phyloP scores from a whole-genome alignment of 2,329 filamentous ascomycete species.

The Nemania abortiva region DNA sequence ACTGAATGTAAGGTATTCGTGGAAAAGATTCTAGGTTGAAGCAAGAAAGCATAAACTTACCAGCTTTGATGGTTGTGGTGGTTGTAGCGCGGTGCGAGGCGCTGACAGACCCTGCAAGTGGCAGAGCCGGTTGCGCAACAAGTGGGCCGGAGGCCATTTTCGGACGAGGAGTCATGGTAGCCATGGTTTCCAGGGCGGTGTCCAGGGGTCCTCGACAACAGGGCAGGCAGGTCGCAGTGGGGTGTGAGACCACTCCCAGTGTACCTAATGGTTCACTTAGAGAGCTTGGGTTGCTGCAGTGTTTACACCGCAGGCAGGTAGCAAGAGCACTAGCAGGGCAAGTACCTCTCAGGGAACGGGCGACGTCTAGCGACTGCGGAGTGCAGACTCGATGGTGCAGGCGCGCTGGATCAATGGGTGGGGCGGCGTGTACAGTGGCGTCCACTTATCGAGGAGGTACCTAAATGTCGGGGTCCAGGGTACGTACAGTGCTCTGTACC shows the following conservation, averaged over 20 bases:
- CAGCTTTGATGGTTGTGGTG: slow-evolving; percentile 39
- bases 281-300: not conserved
- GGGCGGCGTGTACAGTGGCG: slow-evolving; percentile 16
- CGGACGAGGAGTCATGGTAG: slow-evolving; percentile 41
- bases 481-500: slow-evolving; percentile 1
- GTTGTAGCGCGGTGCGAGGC: slow-evolving; percentile 33
- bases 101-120: slow-evolving; percentile 33
- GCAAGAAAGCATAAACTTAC: slow-evolving; percentile 34
- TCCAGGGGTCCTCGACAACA: slow-evolving; percentile 37
- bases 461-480: not conserved
- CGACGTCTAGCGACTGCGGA: slow-evolving; percentile 24
- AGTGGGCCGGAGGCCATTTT: slow-evolving; percentile 38
- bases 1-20: not conserved
- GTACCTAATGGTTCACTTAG: not conserved
- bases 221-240: slow-evolving; percentile 11
- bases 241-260: slow-evolving; percentile 4
- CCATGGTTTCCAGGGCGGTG: slow-evolving; percentile 33
- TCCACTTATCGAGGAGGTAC: slow-evolving; percentile 7
- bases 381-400: slow-evolving; percentile 23
- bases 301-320: not conserved
- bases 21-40: slow-evolving; percentile 29
- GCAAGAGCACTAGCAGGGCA: not conserved
- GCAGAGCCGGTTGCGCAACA: slow-evolving; percentile 41
- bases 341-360: slow-evolving; percentile 1
- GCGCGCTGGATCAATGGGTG: slow-evolving; percentile 11